A percentile compares a stretch with the other conserved stretches of the same genome.
phyloP scores from a whole-genome alignment of 164 flowering plant species.

The Annona cherimola region DNA sequence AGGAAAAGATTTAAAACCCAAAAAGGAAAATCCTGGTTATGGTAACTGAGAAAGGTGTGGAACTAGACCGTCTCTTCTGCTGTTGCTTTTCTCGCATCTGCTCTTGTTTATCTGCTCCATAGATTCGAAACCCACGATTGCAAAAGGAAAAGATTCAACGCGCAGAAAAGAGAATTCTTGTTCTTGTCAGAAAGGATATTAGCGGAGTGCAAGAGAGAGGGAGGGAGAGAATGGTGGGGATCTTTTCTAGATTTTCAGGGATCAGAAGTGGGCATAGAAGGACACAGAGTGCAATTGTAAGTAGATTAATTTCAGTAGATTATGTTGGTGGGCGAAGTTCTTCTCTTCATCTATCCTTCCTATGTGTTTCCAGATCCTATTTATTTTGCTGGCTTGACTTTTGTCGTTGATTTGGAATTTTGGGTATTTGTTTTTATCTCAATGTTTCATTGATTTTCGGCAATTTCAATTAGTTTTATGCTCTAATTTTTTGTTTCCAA shows the following conservation, averaged over 20 bases:
- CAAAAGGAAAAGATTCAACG: not conserved
- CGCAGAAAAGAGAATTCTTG: not conserved
- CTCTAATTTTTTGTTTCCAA: too few relatives aligned
- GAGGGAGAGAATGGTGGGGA: slow-evolving; percentile 57
- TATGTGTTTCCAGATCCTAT: not conserved
- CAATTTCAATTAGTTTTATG: too few relatives aligned
- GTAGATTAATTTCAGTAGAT: slow-evolving; percentile 5
- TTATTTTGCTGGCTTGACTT: not conserved
- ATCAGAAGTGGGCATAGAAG: slow-evolving; percentile 54
- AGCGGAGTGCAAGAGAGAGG: not conserved
- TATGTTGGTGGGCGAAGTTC: not conserved
- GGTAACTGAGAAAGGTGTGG: too few relatives aligned
- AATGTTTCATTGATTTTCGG: not conserved
- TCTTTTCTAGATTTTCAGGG: slow-evolving; percentile 69
- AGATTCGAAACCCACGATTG: not conserved
- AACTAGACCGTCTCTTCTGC: not conserved
- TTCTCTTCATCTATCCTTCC: not conserved
- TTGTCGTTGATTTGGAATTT: slow-evolving; percentile 1
- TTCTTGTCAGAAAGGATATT: not conserved
- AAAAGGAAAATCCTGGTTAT: not conserved
- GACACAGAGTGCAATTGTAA: slow-evolving; percentile 70
- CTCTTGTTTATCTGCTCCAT: too few relatives aligned
- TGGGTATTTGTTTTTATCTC: not conserved
- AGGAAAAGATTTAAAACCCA: not conserved
- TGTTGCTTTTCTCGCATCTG: not conserved